Evolutionary conservation across 1,284 basidiomycete genomes (phyloP).

Genomic region (Heterobasidion occidentale): DNA sequence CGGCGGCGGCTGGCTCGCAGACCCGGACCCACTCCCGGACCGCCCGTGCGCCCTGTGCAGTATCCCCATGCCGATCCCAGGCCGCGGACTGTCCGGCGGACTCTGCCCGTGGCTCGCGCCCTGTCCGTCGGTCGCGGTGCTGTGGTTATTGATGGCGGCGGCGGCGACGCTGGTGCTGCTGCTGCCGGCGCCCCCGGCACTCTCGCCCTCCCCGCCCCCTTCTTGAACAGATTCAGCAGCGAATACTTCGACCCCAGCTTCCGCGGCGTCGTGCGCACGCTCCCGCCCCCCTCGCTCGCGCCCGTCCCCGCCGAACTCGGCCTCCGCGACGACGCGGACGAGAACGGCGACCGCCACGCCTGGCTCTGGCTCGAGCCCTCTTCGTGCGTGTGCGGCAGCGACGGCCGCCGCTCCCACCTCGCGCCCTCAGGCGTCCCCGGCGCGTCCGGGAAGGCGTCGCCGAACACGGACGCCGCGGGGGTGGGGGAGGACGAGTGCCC

Average conservation of each 20-base stretch:
- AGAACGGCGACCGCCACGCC: slow-evolving; percentile 6
- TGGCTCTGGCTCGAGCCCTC: background rate
- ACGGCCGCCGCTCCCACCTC: background rate
- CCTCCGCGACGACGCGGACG: slow-evolving; percentile 24
- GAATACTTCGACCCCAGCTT: slow-evolving; percentile 47
- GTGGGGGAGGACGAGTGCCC: background rate
- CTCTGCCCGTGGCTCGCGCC: slow-evolving; percentile 34
- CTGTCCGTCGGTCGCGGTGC: too few species aligned
- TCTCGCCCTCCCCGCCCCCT: slow-evolving; percentile 26
- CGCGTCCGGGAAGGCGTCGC: background rate
- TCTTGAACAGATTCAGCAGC: slow-evolving; percentile 55
- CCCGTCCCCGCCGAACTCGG: slow-evolving; percentile 53
- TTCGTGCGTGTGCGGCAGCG: slow-evolving; percentile 13
- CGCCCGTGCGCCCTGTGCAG: too few species aligned
- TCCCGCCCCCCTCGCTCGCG: slow-evolving; percentile 23
- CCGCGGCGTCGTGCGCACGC: slow-evolving; percentile 16
- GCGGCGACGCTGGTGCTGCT: background rate
- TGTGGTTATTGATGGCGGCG: too few species aligned
- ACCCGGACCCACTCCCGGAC: background rate
- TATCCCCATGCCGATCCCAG: background rate
- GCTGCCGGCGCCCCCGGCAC: background rate
- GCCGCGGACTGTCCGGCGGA: background rate
- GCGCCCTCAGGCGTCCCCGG: background rate
- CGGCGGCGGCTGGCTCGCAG: background rate
- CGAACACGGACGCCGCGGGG: background rate